Evolutionary conservation across 345 rosid genomes (phyloP).

Genomic region (Eucalyptus sideroxylon): DNA sequence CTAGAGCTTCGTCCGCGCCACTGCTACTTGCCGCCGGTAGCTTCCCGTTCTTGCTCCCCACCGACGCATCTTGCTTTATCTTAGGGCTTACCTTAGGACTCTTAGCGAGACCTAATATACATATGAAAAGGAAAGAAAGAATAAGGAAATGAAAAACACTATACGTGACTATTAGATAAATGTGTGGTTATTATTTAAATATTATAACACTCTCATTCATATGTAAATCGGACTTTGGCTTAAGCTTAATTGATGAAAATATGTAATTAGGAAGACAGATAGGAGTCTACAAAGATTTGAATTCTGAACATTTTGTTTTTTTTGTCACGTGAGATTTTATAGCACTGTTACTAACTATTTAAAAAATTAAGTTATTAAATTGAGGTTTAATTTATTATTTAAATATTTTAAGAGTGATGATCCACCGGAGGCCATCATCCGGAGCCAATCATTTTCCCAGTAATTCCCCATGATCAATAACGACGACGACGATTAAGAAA

Average conservation of each 20-base stretch:
- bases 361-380: too few species aligned
- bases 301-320: neutral
- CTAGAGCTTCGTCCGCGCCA: neutral
- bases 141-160: neutral
- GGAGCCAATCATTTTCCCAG: neutral
- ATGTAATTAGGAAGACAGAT: too few species aligned
- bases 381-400: too few species aligned
- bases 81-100: neutral
- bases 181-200: too few species aligned
- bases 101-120: neutral
- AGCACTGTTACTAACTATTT: fast-evolving
- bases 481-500: neutral
- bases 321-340: too few species aligned
- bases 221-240: too few species aligned
- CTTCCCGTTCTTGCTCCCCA: neutral
- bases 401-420: neutral
- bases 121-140: too few species aligned
- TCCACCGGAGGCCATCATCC: neutral
- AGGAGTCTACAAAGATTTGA: too few species aligned
- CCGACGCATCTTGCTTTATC: neutral
- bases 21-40: neutral
- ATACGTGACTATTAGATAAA: too few species aligned
- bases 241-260: too few species aligned
- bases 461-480: neutral
- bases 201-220: too few species aligned